Percentiles rank a stretch among this genome's conserved stretches.
These are phyloP conservation scores for Coemansia sp. DNA, from an alignment of 192 early-diverging fungal genomes.

Conservation along the genomic window DNA sequence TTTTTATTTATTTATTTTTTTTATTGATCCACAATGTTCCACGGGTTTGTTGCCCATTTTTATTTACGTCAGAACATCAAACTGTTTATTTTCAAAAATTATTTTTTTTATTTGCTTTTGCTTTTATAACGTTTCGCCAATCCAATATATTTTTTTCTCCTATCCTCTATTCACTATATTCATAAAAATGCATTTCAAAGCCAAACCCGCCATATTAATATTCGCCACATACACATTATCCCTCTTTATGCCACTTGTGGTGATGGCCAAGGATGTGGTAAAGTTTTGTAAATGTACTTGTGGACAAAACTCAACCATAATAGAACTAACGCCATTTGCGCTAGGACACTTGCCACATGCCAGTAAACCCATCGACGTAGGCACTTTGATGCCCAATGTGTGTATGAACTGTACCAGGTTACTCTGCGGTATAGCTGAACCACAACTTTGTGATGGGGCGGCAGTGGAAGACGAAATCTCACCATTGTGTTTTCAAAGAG, in stretches of 20 bases:
- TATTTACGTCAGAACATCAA: too few species aligned
- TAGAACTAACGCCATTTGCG: slow-evolving; percentile 43
- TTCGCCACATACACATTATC: too few species aligned
- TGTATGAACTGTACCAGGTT: slow-evolving; percentile 52
- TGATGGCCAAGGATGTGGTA: slow-evolving; percentile 22
- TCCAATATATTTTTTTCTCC: too few species aligned
- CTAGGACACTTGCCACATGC: slow-evolving; percentile 45
- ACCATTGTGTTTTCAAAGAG: slow-evolving; percentile 50
- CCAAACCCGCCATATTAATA: too few species aligned
- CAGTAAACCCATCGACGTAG: slow-evolving; percentile 43
- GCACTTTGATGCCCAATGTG: slow-evolving; percentile 44
- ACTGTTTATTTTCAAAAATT: too few species aligned
- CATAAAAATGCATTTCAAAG: too few species aligned
- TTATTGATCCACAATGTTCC: too few species aligned
- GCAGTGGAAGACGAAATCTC: slow-evolving; percentile 48
- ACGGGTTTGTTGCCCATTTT: too few species aligned
- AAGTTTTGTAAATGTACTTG: slow-evolving; percentile 52
- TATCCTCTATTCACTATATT: too few species aligned
- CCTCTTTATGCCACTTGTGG: background rate
- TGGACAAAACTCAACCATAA: slow-evolving; percentile 48
- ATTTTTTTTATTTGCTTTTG: too few species aligned
- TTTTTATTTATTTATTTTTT: too few species aligned
- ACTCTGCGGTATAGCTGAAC: slow-evolving; percentile 42
- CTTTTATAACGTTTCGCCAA: too few species aligned
- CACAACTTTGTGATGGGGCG: slow-evolving; percentile 48